Percentiles rank a stretch among this genome's conserved stretches.
phyloP scores from a whole-genome alignment of 1,139 yeast species.

The Suzukiozyma palmioleophila region DNA sequence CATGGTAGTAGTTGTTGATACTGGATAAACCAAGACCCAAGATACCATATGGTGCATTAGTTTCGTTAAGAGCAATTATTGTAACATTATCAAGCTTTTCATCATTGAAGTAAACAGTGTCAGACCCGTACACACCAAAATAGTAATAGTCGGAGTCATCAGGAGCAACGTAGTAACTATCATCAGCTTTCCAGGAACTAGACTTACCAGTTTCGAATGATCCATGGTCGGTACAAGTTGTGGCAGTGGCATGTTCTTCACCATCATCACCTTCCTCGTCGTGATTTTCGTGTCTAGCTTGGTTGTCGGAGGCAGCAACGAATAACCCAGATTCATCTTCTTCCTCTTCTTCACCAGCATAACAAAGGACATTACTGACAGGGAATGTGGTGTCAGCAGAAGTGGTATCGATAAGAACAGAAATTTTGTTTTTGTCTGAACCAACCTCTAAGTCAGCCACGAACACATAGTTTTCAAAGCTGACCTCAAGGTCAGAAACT shows the following conservation, averaged over 20 bases:
- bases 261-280: neutral
- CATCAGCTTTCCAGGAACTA: constrained; percentile 5
- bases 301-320: too few relatives aligned
- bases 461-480: neutral
- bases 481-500: too few relatives aligned
- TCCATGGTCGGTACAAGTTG: constrained; percentile 6
- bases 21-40: neutral
- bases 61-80: constrained; percentile 46
- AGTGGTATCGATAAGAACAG: constrained; percentile 39
- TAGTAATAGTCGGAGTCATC: constrained; percentile 48
- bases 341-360: too few relatives aligned
- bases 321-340: too few relatives aligned
- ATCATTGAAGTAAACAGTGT: constrained; percentile 36
- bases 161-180: neutral
- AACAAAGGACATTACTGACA: neutral
- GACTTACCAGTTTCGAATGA: constrained; percentile 8
- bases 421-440: constrained; percentile 22
- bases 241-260: neutral
- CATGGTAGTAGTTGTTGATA: neutral
- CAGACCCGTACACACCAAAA: constrained; percentile 57
- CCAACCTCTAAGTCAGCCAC: constrained; percentile 36
- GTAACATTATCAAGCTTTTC: constrained; percentile 41
- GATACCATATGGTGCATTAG: constrained; percentile 10
- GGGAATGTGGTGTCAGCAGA: constrained; percentile 24
- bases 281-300: neutral